A percentile compares a stretch with the other conserved stretches of the same genome.
These are phyloP conservation scores for Nidula niveotomentosa DNA, from an alignment of 1,284 basidiomycete species.

Conservation along the genomic window DNA sequence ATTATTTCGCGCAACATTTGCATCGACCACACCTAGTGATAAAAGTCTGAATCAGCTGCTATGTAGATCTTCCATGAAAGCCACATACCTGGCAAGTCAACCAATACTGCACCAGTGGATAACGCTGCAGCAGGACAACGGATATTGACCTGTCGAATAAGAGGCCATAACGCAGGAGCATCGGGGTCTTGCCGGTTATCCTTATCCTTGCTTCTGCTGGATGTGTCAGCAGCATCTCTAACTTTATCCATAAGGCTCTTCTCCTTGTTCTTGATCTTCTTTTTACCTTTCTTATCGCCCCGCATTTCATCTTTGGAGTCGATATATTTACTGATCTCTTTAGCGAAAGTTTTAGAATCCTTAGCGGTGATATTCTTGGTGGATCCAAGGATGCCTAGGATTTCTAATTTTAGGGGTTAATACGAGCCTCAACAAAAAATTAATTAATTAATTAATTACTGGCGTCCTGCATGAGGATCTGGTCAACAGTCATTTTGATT, in stretches of 20 bases:
- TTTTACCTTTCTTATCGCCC: slow-evolving; percentile 39
- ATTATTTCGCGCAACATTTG: slow-evolving; percentile 54
- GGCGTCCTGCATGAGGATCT: slow-evolving; percentile 47
- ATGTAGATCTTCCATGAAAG: too few relatives aligned
- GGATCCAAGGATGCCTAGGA: slow-evolving; percentile 45
- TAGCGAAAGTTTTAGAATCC: slow-evolving; percentile 50
- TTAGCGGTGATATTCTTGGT: slow-evolving; percentile 50
- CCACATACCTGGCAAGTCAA: slow-evolving; percentile 53
- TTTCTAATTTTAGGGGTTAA: slow-evolving; percentile 22
- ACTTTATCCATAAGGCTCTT: slow-evolving; percentile 31
- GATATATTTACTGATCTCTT: slow-evolving; percentile 61
- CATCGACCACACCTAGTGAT: slow-evolving; percentile 51
- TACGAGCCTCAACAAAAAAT: not conserved
- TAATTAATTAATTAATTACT: slow-evolving; percentile 21
- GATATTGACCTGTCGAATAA: slow-evolving; percentile 61
- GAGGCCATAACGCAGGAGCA: slow-evolving; percentile 56
- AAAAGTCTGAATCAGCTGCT: not conserved
- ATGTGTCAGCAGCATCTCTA: slow-evolving; percentile 20
- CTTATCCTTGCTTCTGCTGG: slow-evolving; percentile 17
- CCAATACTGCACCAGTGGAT: slow-evolving; percentile 54
- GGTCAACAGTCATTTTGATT: slow-evolving; percentile 44
- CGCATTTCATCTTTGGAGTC: slow-evolving; percentile 63
- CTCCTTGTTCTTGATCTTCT: slow-evolving; percentile 33
- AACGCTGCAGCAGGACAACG: slow-evolving; percentile 50
- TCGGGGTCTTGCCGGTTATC: slow-evolving; percentile 33